phyloP scores from a whole-genome alignment of 2,329 filamentous ascomycete species.

The Aspergillus hiratsukae region DNA sequence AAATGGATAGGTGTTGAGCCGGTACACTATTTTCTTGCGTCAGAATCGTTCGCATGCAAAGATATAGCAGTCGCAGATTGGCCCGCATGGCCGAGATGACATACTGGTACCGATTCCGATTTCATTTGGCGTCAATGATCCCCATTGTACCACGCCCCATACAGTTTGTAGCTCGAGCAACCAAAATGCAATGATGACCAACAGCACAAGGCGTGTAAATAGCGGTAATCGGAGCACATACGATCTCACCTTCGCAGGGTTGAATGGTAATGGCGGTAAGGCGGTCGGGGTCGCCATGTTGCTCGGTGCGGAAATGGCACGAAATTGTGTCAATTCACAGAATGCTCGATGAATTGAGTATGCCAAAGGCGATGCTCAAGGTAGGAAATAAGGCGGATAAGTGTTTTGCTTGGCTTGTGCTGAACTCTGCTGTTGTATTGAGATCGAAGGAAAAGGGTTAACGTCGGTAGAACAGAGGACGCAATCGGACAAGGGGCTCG shows the following conservation, averaged over 20 bases:
- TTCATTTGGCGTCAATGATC: conserved; percentile 71
- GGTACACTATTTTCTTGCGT: conserved; percentile 63
- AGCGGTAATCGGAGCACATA: conserved; percentile 83
- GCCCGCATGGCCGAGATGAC: conserved; percentile 29
- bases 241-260: conserved; percentile 67
- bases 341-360: background rate
- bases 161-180: conserved; percentile 62
- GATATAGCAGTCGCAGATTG: background rate
- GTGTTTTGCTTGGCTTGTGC: background rate
- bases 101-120: conserved; percentile 67
- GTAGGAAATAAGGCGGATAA: background rate
- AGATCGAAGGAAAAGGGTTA: background rate
- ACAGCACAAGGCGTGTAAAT: conserved; percentile 69
- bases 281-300: conserved; percentile 46
- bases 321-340: background rate
- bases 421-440: background rate
- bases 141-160: conserved; percentile 73
- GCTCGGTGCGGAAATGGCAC: background rate
- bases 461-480: background rate
- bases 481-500: background rate
- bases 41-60: background rate
- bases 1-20: conserved; percentile 86
- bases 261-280: conserved; percentile 58
- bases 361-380: background rate
- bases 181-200: conserved; percentile 66